These are phyloP conservation scores for Luffa aegyptiaca DNA, from an alignment of 306 rosid genomes.

Conservation along the genomic window DNA sequence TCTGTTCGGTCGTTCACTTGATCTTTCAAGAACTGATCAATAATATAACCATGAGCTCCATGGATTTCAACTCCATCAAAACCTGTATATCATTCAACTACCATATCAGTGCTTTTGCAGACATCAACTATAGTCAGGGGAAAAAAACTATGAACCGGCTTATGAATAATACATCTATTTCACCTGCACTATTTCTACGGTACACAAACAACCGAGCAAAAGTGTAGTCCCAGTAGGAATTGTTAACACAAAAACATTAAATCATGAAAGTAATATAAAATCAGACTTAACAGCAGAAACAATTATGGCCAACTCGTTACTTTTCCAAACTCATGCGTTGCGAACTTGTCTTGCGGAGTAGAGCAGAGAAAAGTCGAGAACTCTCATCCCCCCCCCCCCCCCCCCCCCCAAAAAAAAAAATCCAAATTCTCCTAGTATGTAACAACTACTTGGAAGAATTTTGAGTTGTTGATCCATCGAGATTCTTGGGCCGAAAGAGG, in stretches of 20 bases:
- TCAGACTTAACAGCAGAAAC: background rate
- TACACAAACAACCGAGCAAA: background rate
- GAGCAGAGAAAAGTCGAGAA: background rate
- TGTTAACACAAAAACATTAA: background rate
- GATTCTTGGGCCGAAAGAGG: background rate
- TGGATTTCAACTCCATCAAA: slow-evolving; percentile 44
- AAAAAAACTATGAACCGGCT: background rate
- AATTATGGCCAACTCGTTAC: background rate
- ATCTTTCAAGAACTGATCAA: slow-evolving; percentile 32
- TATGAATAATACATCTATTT: too few species aligned
- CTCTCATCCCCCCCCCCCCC: background rate
- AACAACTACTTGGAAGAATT: background rate
- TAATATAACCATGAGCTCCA: slow-evolving; percentile 27
- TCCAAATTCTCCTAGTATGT: background rate
- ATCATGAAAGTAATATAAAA: background rate
- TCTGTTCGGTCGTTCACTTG: slow-evolving; percentile 28
- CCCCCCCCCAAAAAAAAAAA: too few species aligned
- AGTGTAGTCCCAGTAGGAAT: background rate
- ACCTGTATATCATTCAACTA: slow-evolving; percentile 14
- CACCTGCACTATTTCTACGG: background rate
- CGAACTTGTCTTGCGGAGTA: too few species aligned
- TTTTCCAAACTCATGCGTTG: too few species aligned
- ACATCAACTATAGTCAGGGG: background rate
- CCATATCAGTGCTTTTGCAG: background rate
- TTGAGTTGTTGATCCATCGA: background rate